Conservation (phyloP, 495 filamentous ascomycete genomes). For the Hypoxylon fuscum region DNA sequence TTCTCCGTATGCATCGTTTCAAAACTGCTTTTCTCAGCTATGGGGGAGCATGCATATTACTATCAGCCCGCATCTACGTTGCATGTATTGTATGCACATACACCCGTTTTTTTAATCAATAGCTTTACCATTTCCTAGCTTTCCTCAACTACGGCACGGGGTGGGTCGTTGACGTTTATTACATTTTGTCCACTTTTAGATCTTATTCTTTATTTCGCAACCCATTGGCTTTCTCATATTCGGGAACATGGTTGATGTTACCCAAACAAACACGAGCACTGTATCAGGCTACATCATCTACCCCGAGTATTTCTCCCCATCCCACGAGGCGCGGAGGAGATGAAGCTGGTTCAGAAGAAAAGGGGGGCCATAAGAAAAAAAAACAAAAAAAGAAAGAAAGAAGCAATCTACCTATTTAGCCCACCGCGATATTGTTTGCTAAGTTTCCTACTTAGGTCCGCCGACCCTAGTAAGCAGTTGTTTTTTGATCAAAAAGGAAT, state of each 20-base stretch:
- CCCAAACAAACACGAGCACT: constrained; percentile 22
- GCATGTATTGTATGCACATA: constrained; percentile 31
- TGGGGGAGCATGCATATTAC: constrained; percentile 19
- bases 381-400: constrained; percentile 12
- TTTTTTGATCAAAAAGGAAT: constrained; percentile 28
- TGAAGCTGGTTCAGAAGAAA: constrained; percentile 13
- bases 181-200: constrained; percentile 19
- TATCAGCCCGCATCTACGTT: constrained; percentile 24
- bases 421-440: constrained; percentile 28
- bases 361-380: constrained; percentile 8
- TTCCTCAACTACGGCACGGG: constrained; percentile 9
- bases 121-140: constrained; percentile 13
- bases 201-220: constrained; percentile 10
- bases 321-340: constrained; percentile 2
- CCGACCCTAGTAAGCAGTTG: constrained; percentile 39
- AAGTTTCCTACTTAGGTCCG: constrained; percentile 23
- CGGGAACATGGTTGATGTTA: constrained; percentile 15
- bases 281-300: constrained; percentile 19
- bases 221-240: constrained; percentile 18
- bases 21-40: constrained; percentile 27
- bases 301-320: constrained; percentile 10
- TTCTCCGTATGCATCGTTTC: constrained; percentile 29
- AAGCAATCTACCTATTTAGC: constrained; percentile 32
- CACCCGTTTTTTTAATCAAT: constrained; percentile 31
- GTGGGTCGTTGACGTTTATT: constrained; percentile 22